Percentiles rank a stretch among this genome's conserved stretches.
Conservation (phyloP, 202 grass and related monocot species). For the Elaeis oleifera region DNA sequence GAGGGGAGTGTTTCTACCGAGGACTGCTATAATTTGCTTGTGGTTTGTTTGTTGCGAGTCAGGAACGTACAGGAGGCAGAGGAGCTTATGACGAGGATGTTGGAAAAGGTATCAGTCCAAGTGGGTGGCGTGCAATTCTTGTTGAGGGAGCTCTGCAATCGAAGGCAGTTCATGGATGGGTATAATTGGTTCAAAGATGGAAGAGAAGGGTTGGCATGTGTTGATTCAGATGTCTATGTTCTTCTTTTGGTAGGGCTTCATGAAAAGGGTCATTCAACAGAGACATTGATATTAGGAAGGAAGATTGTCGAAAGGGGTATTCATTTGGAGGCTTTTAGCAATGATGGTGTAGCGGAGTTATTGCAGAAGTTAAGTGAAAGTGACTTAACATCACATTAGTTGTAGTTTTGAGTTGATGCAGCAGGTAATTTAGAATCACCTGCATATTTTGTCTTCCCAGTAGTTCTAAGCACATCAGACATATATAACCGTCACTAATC, state of each 20-base stretch:
- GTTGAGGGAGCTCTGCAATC: conserved; percentile 38
- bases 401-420: too few species aligned
- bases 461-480: too few species aligned
- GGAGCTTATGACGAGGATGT: conserved; percentile 41
- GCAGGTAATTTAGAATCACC: too few species aligned
- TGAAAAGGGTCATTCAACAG: conserved; percentile 35
- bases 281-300: conserved; percentile 33
- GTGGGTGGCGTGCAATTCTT: conserved; percentile 37
- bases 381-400: conserved; percentile 23
- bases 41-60: conserved; percentile 43
- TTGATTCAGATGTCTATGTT: conserved; percentile 49
- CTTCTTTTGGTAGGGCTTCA: conserved; percentile 41
- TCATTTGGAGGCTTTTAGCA: conserved; percentile 32
- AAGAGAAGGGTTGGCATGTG: conserved; percentile 40
- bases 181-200: conserved; percentile 40
- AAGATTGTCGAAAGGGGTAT: conserved; percentile 37
- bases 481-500: too few species aligned
- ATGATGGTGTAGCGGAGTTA: conserved; percentile 36
- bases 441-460: too few species aligned
- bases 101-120: conserved; percentile 48
- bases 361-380: conserved; percentile 43
- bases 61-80: conserved; percentile 40
- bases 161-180: conserved; percentile 39
- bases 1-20: conserved; percentile 30
- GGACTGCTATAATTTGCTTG: conserved; percentile 62